Percentiles rank a stretch among this genome's conserved stretches.
These are phyloP conservation scores for Pythium aristosporum DNA, from an alignment of 352 stramenopile species.

Conservation along the genomic window DNA sequence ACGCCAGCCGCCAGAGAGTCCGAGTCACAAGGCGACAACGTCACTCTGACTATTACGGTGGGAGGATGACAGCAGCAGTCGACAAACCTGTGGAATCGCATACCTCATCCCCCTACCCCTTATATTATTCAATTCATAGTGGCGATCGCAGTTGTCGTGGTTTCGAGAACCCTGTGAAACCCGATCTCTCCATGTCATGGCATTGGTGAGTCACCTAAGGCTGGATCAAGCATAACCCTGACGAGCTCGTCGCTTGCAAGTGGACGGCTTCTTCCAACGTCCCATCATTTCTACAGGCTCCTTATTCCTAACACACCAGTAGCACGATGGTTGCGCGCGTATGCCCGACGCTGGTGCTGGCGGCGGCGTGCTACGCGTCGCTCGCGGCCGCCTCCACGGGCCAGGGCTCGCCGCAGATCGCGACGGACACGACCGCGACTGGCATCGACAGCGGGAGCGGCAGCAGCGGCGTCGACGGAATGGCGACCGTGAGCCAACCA, in stretches of 20 bases:
- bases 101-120: not conserved
- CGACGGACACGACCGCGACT: conserved; percentile 5
- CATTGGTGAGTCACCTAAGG: not conserved
- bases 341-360: not conserved
- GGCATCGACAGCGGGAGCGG: conserved; percentile 5
- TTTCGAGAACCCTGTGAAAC: conserved; percentile 2
- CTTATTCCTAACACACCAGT: not conserved
- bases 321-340: conserved; percentile 1
- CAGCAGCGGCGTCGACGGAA: conserved; percentile 1
- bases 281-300: conserved; percentile 5
- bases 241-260: not conserved
- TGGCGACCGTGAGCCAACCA: conserved; percentile 17
- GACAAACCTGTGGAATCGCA: not conserved
- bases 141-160: not conserved
- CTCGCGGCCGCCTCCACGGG: conserved; percentile 2
- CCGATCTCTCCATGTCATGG: not conserved
- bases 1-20: not conserved
- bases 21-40: conserved; percentile 7
- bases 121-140: not conserved
- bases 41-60: not conserved
- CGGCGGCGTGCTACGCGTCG: conserved; percentile 4
- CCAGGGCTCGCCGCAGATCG: conserved; percentile 9
- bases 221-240: not conserved
- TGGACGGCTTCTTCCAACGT: not conserved
- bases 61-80: not conserved